Percentiles rank a stretch among this genome's conserved stretches.
These are phyloP conservation scores for Spatholobus suberectus DNA, from an alignment of 306 rosid species.

Conservation along the genomic window DNA sequence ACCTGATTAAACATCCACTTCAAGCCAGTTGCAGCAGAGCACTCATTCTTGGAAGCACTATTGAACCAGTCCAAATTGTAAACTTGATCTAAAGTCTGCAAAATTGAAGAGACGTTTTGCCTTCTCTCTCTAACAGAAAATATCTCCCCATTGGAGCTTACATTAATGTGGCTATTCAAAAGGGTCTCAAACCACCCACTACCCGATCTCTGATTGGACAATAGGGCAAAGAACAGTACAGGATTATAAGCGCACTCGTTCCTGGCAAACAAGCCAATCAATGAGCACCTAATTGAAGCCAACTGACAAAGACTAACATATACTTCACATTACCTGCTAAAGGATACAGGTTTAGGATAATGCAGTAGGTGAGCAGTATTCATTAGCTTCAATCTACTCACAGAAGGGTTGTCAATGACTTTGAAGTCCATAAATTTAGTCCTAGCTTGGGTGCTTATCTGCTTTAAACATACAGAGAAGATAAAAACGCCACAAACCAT, in stretches of 20 bases:
- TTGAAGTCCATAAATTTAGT: slow-evolving; percentile 53
- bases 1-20: slow-evolving; percentile 99
- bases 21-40: slow-evolving; percentile 95
- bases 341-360: slow-evolving; percentile 84
- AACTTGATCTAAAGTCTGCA: slow-evolving; percentile 78
- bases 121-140: slow-evolving; percentile 79
- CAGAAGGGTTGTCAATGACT: slow-evolving; percentile 54
- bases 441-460: slow-evolving; percentile 61
- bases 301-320: neutral
- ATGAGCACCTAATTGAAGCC: slow-evolving; percentile 9
- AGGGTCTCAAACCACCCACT: slow-evolving; percentile 99
- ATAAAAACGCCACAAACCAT: slow-evolving; percentile 70
- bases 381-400: slow-evolving; percentile 28
- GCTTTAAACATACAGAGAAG: slow-evolving; percentile 79
- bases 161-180: slow-evolving; percentile 79
- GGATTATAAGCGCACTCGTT: slow-evolving; percentile 83
- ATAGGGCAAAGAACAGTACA: slow-evolving; percentile 77
- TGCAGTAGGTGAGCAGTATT: slow-evolving; percentile 57
- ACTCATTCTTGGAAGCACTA: slow-evolving; percentile 95
- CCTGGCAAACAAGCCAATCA: slow-evolving; percentile 55
- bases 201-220: slow-evolving; percentile 95
- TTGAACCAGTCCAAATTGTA: slow-evolving; percentile 91
- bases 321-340: slow-evolving; percentile 72
- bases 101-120: slow-evolving; percentile 67
- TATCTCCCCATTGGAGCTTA: slow-evolving; percentile 92